These are phyloP conservation scores for Botrytis tulipae DNA, from an alignment of 2,329 filamentous ascomycete genomes.

Conservation along the genomic window DNA sequence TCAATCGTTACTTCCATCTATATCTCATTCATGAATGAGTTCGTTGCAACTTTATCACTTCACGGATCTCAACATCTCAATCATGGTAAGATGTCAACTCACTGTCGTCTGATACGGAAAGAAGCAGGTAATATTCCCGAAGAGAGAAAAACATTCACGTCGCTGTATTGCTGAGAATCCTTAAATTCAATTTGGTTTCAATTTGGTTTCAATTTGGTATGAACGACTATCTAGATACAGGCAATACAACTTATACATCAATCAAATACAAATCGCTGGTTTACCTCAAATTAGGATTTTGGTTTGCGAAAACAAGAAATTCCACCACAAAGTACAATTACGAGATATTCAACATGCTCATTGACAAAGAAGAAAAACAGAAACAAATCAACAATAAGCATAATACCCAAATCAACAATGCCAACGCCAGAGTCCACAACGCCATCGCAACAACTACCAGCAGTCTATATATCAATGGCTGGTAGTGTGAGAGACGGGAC, in stretches of 20 bases:
- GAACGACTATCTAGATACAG: neutral
- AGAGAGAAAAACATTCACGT: neutral
- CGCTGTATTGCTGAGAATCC: neutral
- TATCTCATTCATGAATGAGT: neutral
- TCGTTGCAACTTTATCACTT: neutral
- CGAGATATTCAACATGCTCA: too few species aligned
- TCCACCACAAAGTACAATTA: neutral
- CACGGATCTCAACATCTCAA: neutral
- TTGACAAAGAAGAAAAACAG: too few species aligned
- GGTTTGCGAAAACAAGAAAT: neutral
- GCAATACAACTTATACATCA: neutral
- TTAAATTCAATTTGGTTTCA: neutral
- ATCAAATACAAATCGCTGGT: neutral
- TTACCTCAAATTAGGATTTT: neutral
- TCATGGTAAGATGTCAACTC: neutral
- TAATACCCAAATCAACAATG: neutral
- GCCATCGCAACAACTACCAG: neutral
- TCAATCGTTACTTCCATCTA: neutral
- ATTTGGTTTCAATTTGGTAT: neutral
- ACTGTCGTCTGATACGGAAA: neutral
- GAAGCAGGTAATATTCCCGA: neutral
- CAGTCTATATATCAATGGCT: neutral
- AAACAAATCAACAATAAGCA: neutral
- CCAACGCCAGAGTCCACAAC: neutral
- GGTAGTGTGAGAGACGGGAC: neutral